A percentile compares a stretch with the other conserved stretches of the same genome.
Conservation (phyloP, 2,329 filamentous ascomycete species). For the Pleoardoris graminearum region DNA sequence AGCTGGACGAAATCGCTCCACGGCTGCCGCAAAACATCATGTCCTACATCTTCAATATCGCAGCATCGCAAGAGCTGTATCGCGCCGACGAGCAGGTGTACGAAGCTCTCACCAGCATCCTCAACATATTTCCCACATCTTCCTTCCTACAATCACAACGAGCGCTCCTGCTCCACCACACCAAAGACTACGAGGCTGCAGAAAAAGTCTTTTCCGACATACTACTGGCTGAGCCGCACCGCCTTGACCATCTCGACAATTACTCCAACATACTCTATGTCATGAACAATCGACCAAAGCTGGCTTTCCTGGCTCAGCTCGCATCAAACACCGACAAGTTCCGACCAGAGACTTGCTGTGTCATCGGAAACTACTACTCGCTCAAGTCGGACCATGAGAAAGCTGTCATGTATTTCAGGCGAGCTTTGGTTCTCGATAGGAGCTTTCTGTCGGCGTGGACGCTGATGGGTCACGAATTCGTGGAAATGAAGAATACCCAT, state of each 20-base stretch:
- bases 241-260: conserved; percentile 88
- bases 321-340: conserved; percentile 94
- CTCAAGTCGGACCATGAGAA: conserved; percentile 95
- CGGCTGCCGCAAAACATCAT: conserved; percentile 87
- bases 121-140: conserved; percentile 82
- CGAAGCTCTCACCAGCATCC: conserved; percentile 73
- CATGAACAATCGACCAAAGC: conserved; percentile 80
- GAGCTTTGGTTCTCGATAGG: conserved; percentile 86
- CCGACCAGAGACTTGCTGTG: conserved; percentile 93
- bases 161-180: conserved; percentile 86
- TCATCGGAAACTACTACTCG: conserved; percentile 97
- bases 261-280: conserved; percentile 99
- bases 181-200: conserved; percentile 72
- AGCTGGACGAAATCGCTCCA: conserved; percentile 72
- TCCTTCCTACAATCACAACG: conserved; percentile 90
- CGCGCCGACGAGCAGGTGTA: conserved; percentile 78
- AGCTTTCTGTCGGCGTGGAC: conserved; percentile 96
- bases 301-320: conserved; percentile 89
- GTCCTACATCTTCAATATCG: conserved; percentile 90
- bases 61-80: conserved; percentile 89
- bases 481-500: conserved; percentile 98
- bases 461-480: conserved; percentile 97
- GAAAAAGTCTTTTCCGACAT: conserved; percentile 69
- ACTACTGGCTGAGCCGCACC: conserved; percentile 65
- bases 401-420: conserved; percentile 95